These are phyloP conservation scores for Magnaporthiopsis poae DNA, from an alignment of 2,329 filamentous ascomycete species.

Conservation along the genomic window DNA sequence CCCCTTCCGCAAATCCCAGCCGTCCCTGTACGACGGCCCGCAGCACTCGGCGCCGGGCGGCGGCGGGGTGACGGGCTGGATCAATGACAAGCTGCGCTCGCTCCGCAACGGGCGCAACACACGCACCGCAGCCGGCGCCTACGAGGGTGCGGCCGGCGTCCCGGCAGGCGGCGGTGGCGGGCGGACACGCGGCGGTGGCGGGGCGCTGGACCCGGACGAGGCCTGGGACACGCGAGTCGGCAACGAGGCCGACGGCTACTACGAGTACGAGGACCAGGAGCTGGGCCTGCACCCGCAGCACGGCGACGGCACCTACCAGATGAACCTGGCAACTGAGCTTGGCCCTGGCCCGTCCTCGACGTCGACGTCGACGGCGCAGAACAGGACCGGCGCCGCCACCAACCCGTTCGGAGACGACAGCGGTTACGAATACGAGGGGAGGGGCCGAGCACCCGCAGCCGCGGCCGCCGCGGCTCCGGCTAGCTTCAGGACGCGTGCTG, in stretches of 20 bases:
- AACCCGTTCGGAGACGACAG: slow-evolving; percentile 12
- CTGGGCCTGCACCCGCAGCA: slow-evolving; percentile 40
- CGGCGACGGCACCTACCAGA: slow-evolving; percentile 36
- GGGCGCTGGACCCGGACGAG: slow-evolving; percentile 68
- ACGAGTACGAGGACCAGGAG: slow-evolving; percentile 74
- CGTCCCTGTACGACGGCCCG: slow-evolving; percentile 32
- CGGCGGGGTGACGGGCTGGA: slow-evolving; percentile 52
- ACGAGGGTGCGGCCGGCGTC: slow-evolving; percentile 46
- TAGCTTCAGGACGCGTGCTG: slow-evolving; percentile 13
- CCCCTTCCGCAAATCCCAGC: slow-evolving; percentile 51
- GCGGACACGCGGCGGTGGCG: slow-evolving; percentile 37
- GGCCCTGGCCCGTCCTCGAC: slow-evolving; percentile 16
- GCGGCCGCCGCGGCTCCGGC: slow-evolving; percentile 24
- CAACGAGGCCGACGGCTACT: slow-evolving; percentile 58
- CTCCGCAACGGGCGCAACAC: slow-evolving; percentile 54
- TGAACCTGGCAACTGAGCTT: slow-evolving; percentile 33
- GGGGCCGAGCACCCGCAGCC: slow-evolving; percentile 34
- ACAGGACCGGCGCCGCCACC: too few species aligned
- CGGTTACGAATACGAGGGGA: slow-evolving; percentile 20
- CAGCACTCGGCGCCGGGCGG: slow-evolving; percentile 47
- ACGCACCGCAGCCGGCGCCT: slow-evolving; percentile 59
- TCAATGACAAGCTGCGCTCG: slow-evolving; percentile 54
- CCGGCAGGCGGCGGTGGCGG: slow-evolving; percentile 8
- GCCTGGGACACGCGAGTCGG: slow-evolving; percentile 77
- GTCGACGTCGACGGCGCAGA: slow-evolving; percentile 13